Base-by-base conservation (phyloP, 2,329 filamentous ascomycete genomes). In the Kalaharituber pfeilii region DNA sequence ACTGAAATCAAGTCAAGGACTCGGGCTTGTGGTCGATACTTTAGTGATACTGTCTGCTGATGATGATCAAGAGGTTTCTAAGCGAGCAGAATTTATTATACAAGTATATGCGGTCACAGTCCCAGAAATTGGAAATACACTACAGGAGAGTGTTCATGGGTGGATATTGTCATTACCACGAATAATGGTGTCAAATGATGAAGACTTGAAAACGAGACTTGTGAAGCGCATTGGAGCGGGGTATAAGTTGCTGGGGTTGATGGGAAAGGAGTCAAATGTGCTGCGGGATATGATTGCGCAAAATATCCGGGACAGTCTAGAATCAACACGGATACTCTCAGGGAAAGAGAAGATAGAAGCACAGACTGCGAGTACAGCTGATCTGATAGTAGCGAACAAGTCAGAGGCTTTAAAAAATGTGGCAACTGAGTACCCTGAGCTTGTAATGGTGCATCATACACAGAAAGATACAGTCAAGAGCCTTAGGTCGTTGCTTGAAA, bases 131-230 rank as follows among this genome's bases (percentile, higher is more conserved):
- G 15, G 42, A 20, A 22, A 47, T 11, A 47, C 6, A 20, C 42
- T 47, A 3, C 42, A 47, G 24, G n/a, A 58, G 33, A 62, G 61
- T 47, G 49, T 63, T 9, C 61, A 64, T 25, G 56, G 80, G 52
- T 95, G 88, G 87, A 76, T 88, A 24, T 78, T 79, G 2, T 81
- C 85, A 39, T 75, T 98, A 18, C 82, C 89, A 4, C 77, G 87
- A 15, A 69, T 86, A 13, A 88, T 95, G 79, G 86, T 89, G 66
- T 78, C 80, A 7, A 82, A 80, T 60, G 87, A 96, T 62, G 86
- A 94, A 61, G 73, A 74, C n/a, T 72, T 75, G 26, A 94, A 93
- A 66, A 75, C 79, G 57, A 75, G 76, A 53, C 79, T 81, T 1
- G 75, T 96, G 25, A 75, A 76, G 26, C 85, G 89, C 58, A 75